Base-by-base conservation (phyloP, 192 early-diverging fungal genomes). In the Cladochytrium replicatum region DNA sequence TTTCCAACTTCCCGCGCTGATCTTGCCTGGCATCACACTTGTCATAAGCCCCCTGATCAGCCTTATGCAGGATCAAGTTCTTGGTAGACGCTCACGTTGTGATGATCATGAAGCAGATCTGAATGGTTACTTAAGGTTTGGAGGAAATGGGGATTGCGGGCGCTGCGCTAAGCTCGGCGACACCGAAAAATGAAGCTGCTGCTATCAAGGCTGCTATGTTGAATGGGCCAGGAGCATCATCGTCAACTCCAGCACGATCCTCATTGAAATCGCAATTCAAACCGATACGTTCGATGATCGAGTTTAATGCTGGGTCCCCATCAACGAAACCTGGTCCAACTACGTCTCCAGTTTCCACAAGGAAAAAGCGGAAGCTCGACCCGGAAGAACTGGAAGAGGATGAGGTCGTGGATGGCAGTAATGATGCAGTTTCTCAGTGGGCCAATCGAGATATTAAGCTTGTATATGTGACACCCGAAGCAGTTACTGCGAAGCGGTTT, bases 381-480 rank as follows among this genome's bases (percentile, higher is more conserved):
- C n/a, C n/a, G n/a, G n/a, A n/a, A n/a, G n/a, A n/a, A n/a, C n/a
- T n/a, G n/a, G n/a, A n/a, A n/a, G n/a, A n/a, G n/a, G n/a, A n/a
- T n/a, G n/a, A n/a, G n/a, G n/a, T n/a, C n/a, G n/a, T n/a, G n/a
- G n/a, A n/a, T n/a, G n/a, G n/a, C n/a, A n/a, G n/a, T n/a, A n/a
- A n/a, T n/a, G n/a, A n/a, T n/a, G n/a, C n/a, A n/a, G n/a, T n/a
- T n/a, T n/a, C n/a, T n/a, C n/a, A n/a, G n/a, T n/a, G n/a, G n/a
- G n/a, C 61, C 4, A 52, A 64, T 8, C 69, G 74, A 0, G 50
- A 58, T 2, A 55, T 83, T 25, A 75, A 81, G 26, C 63, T 97
- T 0, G 52, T 92, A 4, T 97, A 97, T 47, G 69, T 93, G 31
- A 97, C 93, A 0, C 93, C 93, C 8, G 68, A 71, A 45, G 80